Evolutionary conservation across 805 yeast species (phyloP), one percentile per base, ranked within the genome.

Genomic region (Cyberlindnera mycetangii): DNA sequence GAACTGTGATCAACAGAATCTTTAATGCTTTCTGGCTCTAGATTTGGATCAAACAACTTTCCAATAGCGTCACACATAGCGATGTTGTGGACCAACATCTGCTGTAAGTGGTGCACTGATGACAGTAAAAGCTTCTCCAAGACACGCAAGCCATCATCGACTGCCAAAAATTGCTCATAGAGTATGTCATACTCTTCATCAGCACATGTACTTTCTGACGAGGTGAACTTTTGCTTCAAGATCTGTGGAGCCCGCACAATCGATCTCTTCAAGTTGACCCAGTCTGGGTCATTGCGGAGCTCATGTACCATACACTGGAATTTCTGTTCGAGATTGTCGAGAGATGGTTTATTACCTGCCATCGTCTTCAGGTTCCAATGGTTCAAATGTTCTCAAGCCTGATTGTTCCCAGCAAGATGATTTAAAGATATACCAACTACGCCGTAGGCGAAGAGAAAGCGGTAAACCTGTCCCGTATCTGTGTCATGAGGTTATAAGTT

Each of bases 181-280:
- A 44, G 15, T 3, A 3, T 10, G 7, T 50, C 49, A 41, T 48
- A 55, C 22, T 45, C 50, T 22, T 48, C 48, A 59, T 93, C 99
- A 31, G 66, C 70, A 6, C 83, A 37, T 3, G 44, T 75, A 17
- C 64, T 65, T 18, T 69, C 69, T 2, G 85, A 85, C 83, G 86
- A 85, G 64, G 89, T 83, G 66, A 92, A 63, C 72, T 88, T 89
- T 67, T 86, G 95, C 53, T 89, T 84, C 62, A 93, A 72, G 50
- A 76, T 79, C 66, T 93, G 98, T 35, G 99, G 99, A 5, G 97
- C 95, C 53, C 96, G 72, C 33, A 81, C 79, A 49, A 89, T 67
- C 22, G 90, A 78, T 65, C 85, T 86, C 54, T 84, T 85, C 49
- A 89, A 66, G 35, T 55, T 55, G 27, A 55, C 39, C 59, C 61